Evolutionary conservation across 805 yeast genomes (phyloP).

Genomic region (Yamadazyma laniorum): DNA sequence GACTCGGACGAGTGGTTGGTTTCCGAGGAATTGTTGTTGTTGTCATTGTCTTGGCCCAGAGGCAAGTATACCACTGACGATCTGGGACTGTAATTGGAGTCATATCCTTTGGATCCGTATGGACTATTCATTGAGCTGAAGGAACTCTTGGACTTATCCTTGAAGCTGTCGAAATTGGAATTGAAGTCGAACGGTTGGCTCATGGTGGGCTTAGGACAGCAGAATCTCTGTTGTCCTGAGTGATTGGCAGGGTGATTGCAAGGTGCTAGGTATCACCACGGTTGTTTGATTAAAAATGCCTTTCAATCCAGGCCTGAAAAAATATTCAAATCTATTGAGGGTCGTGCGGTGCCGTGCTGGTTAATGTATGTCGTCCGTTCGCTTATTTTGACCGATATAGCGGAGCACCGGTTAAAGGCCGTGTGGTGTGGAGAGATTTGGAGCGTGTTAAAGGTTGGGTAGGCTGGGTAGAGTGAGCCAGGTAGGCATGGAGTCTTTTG

Average conservation of each 20-base stretch:
- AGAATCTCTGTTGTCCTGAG: no score
- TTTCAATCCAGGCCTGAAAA: no score
- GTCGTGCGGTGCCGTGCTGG: not conserved
- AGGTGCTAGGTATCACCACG: no score
- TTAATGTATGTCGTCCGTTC: not conserved
- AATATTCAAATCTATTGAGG: not conserved
- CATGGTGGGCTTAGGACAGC: no score
- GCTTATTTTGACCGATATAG: not conserved
- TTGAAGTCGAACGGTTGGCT: slow-evolving; percentile 10
- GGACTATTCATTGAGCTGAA: not conserved
- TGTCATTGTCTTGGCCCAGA: slow-evolving; percentile 6
- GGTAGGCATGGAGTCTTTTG: no score
- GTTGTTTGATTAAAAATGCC: no score
- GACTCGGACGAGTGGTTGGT: not conserved
- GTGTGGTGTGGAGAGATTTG: no score
- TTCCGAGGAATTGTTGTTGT: not conserved
- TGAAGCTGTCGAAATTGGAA: slow-evolving; percentile 9
- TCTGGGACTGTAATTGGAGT: slow-evolving; percentile 18
- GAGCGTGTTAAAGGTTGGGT: no score
- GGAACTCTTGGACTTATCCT: slow-evolving; percentile 3
- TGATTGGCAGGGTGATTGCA: no score
- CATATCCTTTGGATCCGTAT: not conserved
- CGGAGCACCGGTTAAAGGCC: no score
- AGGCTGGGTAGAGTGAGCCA: no score
- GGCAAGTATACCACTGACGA: slow-evolving; percentile 20